These are phyloP conservation scores for Coelastrella sp. DNA, from an alignment of 139 green algal species.

Conservation along the genomic window DNA sequence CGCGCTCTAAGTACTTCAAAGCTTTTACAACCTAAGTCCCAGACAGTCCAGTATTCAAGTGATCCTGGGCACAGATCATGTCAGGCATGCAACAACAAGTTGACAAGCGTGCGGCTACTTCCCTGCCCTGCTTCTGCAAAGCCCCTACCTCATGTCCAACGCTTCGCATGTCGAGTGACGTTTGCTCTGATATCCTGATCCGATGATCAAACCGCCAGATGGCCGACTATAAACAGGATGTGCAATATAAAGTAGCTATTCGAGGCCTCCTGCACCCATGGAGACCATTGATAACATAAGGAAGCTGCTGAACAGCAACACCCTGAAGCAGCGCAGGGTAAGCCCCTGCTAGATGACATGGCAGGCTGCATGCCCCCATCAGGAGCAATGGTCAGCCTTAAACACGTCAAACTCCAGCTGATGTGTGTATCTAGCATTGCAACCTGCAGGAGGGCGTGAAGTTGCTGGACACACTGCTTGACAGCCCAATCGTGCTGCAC, in stretches of 20 bases:
- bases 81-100: no score
- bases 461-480: constrained; percentile 52
- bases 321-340: constrained; percentile 26
- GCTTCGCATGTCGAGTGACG: background rate
- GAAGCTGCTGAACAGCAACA: background rate
- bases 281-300: background rate
- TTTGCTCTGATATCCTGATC: background rate
- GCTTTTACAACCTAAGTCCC: background rate
- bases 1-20: background rate
- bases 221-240: no score
- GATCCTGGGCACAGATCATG: no score
- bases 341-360: background rate
- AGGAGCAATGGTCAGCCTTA: no score
- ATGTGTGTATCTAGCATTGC: no score
- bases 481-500: constrained; percentile 53
- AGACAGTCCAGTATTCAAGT: background rate
- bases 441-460: constrained; percentile 66
- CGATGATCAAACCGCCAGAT: no score
- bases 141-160: background rate
- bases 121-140: no score
- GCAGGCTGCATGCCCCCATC: background rate
- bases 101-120: no score
- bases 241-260: background rate
- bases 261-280: background rate
- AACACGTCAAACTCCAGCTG: no score